Evolutionary conservation across 768 basidiomycete species (phyloP).

Genomic region (Cubamyces lactineus): DNA sequence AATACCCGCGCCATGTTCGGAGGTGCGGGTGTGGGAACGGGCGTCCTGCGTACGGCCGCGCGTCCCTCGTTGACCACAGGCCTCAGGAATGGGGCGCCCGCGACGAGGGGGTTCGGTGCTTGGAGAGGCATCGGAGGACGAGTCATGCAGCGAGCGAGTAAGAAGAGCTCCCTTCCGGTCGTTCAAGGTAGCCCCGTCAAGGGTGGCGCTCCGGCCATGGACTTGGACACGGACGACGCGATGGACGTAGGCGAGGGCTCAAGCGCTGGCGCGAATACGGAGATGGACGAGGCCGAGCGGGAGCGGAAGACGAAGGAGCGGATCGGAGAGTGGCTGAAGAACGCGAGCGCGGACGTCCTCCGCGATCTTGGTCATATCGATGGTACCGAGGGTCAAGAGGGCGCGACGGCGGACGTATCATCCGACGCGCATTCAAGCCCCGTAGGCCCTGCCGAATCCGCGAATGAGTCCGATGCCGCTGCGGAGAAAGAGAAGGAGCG

Average conservation of each 20-base stretch:
- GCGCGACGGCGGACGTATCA: neutral
- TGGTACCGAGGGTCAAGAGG: neutral
- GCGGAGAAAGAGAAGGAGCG: conserved; percentile 11
- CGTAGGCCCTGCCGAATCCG: neutral
- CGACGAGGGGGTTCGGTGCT: conserved; percentile 7
- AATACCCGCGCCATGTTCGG: conserved; percentile 1
- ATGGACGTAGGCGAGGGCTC: neutral
- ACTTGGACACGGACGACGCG: neutral
- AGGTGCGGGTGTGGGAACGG: neutral
- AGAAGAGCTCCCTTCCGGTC: conserved; percentile 47
- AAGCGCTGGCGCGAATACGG: neutral
- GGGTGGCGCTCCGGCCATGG: conserved; percentile 21
- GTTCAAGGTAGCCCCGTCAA: conserved; percentile 53
- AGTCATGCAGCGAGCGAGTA: conserved; percentile 41
- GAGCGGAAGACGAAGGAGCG: conserved; percentile 16
- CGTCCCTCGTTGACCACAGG: neutral
- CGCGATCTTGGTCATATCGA: conserved; percentile 12
- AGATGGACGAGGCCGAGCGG: neutral
- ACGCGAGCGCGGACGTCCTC: conserved; percentile 15
- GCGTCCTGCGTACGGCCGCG: neutral
- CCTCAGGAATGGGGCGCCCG: neutral
- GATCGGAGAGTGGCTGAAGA: conserved; percentile 20
- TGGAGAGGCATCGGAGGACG: conserved; percentile 23
- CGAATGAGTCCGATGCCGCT: neutral
- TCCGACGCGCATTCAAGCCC: neutral